Evolutionary conservation across 2,329 filamentous ascomycete genomes (phyloP).

Genomic region (Ophiostoma triangulosporum): DNA sequence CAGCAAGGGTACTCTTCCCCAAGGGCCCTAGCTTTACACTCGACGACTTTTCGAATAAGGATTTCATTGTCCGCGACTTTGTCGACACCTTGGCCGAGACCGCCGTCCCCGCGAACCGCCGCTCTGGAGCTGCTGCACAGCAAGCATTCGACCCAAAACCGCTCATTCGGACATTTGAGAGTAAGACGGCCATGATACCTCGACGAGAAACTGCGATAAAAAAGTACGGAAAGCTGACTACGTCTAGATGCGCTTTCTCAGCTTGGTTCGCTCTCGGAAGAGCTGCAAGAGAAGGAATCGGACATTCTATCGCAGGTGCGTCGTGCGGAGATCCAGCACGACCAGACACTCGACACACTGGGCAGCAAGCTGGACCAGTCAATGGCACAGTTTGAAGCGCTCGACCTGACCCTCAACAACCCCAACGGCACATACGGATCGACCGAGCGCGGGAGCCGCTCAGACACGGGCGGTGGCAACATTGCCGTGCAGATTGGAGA

Average conservation of each 20-base stretch:
- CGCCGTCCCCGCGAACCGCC: slow-evolving; percentile 64
- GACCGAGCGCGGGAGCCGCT: slow-evolving; percentile 30
- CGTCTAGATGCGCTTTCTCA: slow-evolving; percentile 48
- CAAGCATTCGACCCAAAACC: slow-evolving; percentile 86
- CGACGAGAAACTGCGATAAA: not conserved
- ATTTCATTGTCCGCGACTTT: slow-evolving; percentile 98
- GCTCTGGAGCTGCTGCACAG: slow-evolving; percentile 52
- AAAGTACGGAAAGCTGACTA: slow-evolving; percentile 14
- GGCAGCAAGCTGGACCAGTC: slow-evolving; percentile 84
- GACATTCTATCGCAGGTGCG: slow-evolving; percentile 82
- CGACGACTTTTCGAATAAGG: slow-evolving; percentile 75
- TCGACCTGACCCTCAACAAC: slow-evolving; percentile 71
- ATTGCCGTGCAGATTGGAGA: slow-evolving; percentile 91
- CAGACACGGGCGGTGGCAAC: slow-evolving; percentile 54
- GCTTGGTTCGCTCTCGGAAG: slow-evolving; percentile 59
- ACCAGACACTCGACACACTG: slow-evolving; percentile 76
- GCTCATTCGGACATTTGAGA: slow-evolving; percentile 87
- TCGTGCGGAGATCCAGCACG: slow-evolving; percentile 81
- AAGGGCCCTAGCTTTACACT: slow-evolving; percentile 73
- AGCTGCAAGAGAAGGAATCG: slow-evolving; percentile 80
- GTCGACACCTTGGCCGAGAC: slow-evolving; percentile 83
- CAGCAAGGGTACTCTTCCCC: slow-evolving; percentile 57
- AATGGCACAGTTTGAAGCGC: slow-evolving; percentile 78
- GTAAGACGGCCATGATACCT: slow-evolving; percentile 23
- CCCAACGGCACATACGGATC: slow-evolving; percentile 25